Percentiles rank a stretch among this genome's conserved stretches.
phyloP scores from a whole-genome alignment of 2,329 filamentous ascomycete species.

The Neopestalotiopsis sp. region DNA sequence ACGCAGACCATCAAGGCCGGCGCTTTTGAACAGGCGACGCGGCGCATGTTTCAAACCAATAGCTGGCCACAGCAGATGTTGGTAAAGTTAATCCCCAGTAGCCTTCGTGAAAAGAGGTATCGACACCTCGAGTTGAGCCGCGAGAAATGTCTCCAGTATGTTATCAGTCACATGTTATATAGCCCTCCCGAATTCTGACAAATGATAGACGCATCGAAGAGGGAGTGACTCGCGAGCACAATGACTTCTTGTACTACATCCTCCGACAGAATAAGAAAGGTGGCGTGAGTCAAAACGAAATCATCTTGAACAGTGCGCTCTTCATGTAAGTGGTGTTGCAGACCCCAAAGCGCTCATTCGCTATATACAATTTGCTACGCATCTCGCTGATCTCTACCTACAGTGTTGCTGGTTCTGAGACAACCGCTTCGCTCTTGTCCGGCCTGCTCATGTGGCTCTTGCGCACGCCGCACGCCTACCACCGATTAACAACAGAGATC shows the following conservation, averaged over 20 bases:
- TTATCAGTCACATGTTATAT: slow-evolving; percentile 17
- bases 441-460: slow-evolving; percentile 45
- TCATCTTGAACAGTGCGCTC: slow-evolving; percentile 38
- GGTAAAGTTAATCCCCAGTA: slow-evolving; percentile 21
- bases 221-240: slow-evolving; percentile 27
- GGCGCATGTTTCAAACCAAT: slow-evolving; percentile 29
- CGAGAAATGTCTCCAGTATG: slow-evolving; percentile 23
- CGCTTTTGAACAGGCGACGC: slow-evolving; percentile 30
- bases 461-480: slow-evolving; percentile 37
- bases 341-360: not conserved
- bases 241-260: slow-evolving; percentile 31
- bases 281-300: slow-evolving; percentile 38
- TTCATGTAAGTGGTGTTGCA: slow-evolving; percentile 23
- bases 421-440: slow-evolving; percentile 18
- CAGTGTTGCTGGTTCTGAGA: slow-evolving; percentile 48
- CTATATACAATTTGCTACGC: not conserved
- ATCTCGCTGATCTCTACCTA: slow-evolving; percentile 19
- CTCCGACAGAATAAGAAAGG: slow-evolving; percentile 36
- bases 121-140: slow-evolving; percentile 29
- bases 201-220: slow-evolving; percentile 31
- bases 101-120: slow-evolving; percentile 26
- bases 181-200: not conserved
- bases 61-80: slow-evolving; percentile 27
- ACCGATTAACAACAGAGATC: slow-evolving; percentile 43
- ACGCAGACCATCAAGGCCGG: slow-evolving; percentile 30